phyloP scores from a whole-genome alignment of 2,329 filamentous ascomycete species.

The Bretziella fagacearum region DNA sequence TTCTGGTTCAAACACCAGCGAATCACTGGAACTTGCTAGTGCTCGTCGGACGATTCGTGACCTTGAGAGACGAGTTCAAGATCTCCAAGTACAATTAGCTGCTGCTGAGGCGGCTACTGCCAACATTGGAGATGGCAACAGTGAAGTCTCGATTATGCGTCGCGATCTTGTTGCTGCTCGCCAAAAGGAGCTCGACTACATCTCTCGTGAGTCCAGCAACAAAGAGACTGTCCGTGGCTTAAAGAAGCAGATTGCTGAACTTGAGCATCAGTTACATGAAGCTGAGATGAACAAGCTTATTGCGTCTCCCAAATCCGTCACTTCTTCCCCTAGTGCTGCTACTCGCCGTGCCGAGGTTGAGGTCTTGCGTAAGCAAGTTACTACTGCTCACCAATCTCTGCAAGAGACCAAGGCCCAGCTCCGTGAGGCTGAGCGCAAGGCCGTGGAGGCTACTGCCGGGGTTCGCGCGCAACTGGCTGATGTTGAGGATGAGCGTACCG shows the following conservation, averaged over 20 bases:
- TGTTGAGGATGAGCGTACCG: slow-evolving; percentile 40
- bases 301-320: slow-evolving; percentile 1
- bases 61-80: slow-evolving; percentile 43
- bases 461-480: slow-evolving; percentile 39
- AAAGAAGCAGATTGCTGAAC: slow-evolving; percentile 46
- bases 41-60: slow-evolving; percentile 47
- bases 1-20: slow-evolving; percentile 29
- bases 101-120: slow-evolving; percentile 20
- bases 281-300: slow-evolving; percentile 34
- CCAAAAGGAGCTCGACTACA: slow-evolving; percentile 46
- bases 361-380: slow-evolving; percentile 43
- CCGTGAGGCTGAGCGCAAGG: slow-evolving; percentile 34
- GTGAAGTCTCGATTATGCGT: slow-evolving; percentile 43
- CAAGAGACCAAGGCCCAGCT: slow-evolving; percentile 35
- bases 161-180: slow-evolving; percentile 46
- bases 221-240: slow-evolving; percentile 45
- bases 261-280: slow-evolving; percentile 52
- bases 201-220: slow-evolving; percentile 48
- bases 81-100: slow-evolving; percentile 32
- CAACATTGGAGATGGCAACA: slow-evolving; percentile 26
- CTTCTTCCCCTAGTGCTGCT: slow-evolving; percentile 29
- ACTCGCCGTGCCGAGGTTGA: slow-evolving; percentile 38
- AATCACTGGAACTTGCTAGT: slow-evolving; percentile 36
- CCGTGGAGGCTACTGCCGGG: slow-evolving; percentile 26
- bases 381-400: slow-evolving; percentile 40